Evolutionary conservation across 2,329 filamentous ascomycete genomes (phyloP), one percentile per base, ranked within the genome.

Genomic region (Setomelanomma holmii): DNA sequence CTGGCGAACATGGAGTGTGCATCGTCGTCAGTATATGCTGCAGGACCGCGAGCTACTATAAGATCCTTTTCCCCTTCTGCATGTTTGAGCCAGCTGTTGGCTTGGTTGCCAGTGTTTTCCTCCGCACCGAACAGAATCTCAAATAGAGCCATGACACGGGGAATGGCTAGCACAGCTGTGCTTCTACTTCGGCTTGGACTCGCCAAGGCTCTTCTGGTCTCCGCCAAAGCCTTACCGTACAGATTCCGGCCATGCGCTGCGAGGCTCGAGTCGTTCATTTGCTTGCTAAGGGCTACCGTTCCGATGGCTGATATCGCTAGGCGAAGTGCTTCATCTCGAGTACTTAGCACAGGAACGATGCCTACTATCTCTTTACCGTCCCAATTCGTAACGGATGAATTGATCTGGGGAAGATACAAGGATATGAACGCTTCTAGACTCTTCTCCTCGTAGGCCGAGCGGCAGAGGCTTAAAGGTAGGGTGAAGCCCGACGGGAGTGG

Each of bases 101-200:
- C 67, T 42, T 70, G 69, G 11, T 51, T 49, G 6, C 34, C 23
- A 1, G 56, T 42, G n/a, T 63, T 46, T 21, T 36, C 49, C 20
- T 69, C 63, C 19, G 58, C 59, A n/a, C 67, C 66, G 35, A 66
- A 71, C n/a, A 71, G 33, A 2, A 72, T 67, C 46, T 66, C 66
- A 40, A 65, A 70, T 5, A 68, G 40, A 10, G 49, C 64, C 54
- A 57, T 60, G 24, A 64, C 16, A 33, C 61, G 53, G n/a, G 68
- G 64, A 4, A 68, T 60, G 7, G 61, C 59, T n/a, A 71, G 54
- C 4, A 73, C 22, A 5, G 68, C 64, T 17, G 68, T 64, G 21
- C 55, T 63, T 14, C 36, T 56, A 12, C 51, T 53, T 49, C 59
- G 51, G 2, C 34, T 35, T 3, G 57, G 56, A 30, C 58, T 44